Conservation (phyloP, 306 rosid species). For the Castanospermum australe region DNA sequence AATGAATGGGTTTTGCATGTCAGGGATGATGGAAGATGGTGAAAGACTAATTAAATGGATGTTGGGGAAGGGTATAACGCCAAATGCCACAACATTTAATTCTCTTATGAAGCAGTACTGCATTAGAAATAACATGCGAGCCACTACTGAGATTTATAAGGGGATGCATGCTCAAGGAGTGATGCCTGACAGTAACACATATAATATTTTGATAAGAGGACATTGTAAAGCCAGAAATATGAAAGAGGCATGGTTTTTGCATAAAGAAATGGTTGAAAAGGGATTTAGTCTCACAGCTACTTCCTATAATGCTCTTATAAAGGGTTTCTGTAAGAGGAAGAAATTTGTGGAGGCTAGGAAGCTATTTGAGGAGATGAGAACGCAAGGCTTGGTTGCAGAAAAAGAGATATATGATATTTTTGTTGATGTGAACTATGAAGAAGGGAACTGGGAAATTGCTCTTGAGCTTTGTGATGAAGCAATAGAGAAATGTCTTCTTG, state of each 20-base stretch:
- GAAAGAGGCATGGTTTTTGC: slow-evolving; percentile 84
- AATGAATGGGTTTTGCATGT: slow-evolving; percentile 85
- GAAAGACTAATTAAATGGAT: slow-evolving; percentile 78
- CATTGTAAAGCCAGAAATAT: slow-evolving; percentile 84
- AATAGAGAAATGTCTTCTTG: slow-evolving; percentile 73
- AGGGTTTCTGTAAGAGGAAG: slow-evolving; percentile 69
- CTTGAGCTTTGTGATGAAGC: slow-evolving; percentile 90
- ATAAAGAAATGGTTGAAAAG: slow-evolving; percentile 64
- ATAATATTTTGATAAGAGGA: slow-evolving; percentile 77
- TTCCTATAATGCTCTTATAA: slow-evolving; percentile 72
- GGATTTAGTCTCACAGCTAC: slow-evolving; percentile 57
- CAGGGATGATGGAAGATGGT: slow-evolving; percentile 85
- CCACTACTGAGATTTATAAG: slow-evolving; percentile 57
- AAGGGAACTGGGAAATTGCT: slow-evolving; percentile 71
- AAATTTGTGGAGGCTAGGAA: slow-evolving; percentile 68
- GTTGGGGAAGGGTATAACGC: slow-evolving; percentile 72
- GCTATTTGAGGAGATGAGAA: slow-evolving; percentile 87
- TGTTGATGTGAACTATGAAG: slow-evolving; percentile 69
- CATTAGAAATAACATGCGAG: slow-evolving; percentile 69
- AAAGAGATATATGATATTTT: slow-evolving; percentile 75
- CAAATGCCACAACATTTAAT: slow-evolving; percentile 75
- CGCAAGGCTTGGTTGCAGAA: slow-evolving; percentile 62
- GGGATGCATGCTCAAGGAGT: slow-evolving; percentile 68
- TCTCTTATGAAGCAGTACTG: slow-evolving; percentile 86
- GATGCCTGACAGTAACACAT: slow-evolving; percentile 69